Percentiles rank a stretch among this genome's conserved stretches.
These are phyloP conservation scores for Maudiozyma humilis DNA, from an alignment of 1,139 yeast species.

Conservation along the genomic window DNA sequence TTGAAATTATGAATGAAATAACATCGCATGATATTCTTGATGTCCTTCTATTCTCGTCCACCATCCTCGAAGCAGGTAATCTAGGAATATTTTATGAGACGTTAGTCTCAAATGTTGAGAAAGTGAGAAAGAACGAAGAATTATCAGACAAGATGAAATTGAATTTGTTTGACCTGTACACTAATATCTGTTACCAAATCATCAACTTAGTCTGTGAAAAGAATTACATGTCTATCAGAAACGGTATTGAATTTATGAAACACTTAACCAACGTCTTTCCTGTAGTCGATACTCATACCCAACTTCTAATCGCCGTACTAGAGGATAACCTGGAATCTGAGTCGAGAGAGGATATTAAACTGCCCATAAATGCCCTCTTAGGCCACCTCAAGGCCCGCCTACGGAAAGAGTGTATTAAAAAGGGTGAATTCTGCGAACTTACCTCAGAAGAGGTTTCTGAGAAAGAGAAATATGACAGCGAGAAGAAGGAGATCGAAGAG, in stretches of 20 bases:
- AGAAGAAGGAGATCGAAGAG: constrained; percentile 21
- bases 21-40: constrained; percentile 45
- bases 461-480: constrained; percentile 22
- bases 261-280: constrained; percentile 63
- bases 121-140: constrained; percentile 16
- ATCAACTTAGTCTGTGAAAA: constrained; percentile 42
- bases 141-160: constrained; percentile 36
- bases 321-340: constrained; percentile 47
- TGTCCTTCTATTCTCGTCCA: constrained; percentile 59
- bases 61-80: constrained; percentile 75
- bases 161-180: constrained; percentile 50
- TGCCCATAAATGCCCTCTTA: constrained; percentile 68
- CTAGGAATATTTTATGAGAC: constrained; percentile 67
- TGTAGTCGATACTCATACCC: constrained; percentile 59
- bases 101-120: constrained; percentile 40
- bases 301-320: constrained; percentile 42
- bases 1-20: constrained; percentile 41
- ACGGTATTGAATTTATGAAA: constrained; percentile 71
- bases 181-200: constrained; percentile 37
- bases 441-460: constrained; percentile 31
- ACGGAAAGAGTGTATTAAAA: constrained; percentile 43
- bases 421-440: constrained; percentile 48
- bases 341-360: constrained; percentile 67
- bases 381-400: constrained; percentile 62
- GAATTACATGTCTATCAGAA: constrained; percentile 75